Evolutionary conservation across 78 protist genomes (phyloP), one percentile per base, ranked within the genome.

Genomic region (Speleostelium caveatum): DNA sequence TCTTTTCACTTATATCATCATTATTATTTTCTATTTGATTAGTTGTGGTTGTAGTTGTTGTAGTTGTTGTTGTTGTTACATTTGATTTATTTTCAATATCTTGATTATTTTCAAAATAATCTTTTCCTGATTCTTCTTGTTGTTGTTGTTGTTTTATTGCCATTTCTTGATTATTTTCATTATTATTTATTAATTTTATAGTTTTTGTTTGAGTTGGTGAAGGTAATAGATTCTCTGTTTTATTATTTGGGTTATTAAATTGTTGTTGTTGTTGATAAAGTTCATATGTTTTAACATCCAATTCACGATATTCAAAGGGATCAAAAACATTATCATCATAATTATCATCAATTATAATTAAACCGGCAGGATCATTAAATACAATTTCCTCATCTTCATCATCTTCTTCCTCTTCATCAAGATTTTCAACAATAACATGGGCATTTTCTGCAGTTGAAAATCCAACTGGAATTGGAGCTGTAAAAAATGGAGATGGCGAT

Each of bases 401-500:
- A 0, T 77, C 87, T 8, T 56, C 77, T 1, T 79, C 73, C 21
- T 78, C 76, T 2, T 67, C 75, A 28, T 69, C 89, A 45, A n/a
- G 16, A 68, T 68, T 42, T 28, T 65, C 71, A 10, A 39, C 85
- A 0, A 42, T 33, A 8, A 14, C 85, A 0, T 22, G 30, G 10
- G 39, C 63, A 39, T 58, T 62, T 24, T 56, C 35, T 24, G n/a
- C 33, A 26, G n/a, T 16, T 58, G 32, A 28, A 17, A 22, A 21
- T 30, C 63, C 74, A 35, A 21, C 61, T 8, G 73, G 21, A 32
- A 72, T 10, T 1, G 78, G 78, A 22, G 78, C 61, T 26, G 65
- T 41, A 53, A 66, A 68, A 32, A 79, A 79, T 35, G 89, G 89
- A 17, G 69, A 67, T 45, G 75, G 89, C 21, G 76, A 79, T 45